A percentile compares a stretch with the other conserved stretches of the same genome.
Evolutionary conservation across 208 protist genomes (phyloP).

Genomic region (Wallacemonas sp.): DNA sequence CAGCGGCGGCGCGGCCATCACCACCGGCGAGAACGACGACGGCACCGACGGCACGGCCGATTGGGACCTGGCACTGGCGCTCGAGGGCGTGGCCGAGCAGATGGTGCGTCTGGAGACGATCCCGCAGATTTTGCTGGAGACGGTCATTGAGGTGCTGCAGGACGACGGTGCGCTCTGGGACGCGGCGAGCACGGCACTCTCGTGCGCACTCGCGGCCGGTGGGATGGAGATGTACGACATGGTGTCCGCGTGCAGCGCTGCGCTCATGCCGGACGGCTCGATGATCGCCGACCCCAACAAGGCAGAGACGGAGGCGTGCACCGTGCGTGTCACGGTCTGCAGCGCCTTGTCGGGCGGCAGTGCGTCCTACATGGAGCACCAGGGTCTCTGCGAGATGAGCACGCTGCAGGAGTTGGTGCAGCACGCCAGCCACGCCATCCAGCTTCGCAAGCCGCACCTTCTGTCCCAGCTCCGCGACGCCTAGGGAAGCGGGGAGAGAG

Average conservation of each 20-base stretch:
- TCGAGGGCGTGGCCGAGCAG: constrained; percentile 84
- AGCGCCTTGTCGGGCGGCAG: constrained; percentile 45
- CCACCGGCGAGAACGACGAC: constrained; percentile 22
- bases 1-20: constrained; percentile 26
- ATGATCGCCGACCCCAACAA: constrained; percentile 57
- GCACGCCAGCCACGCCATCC: constrained; percentile 43
- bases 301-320: constrained; percentile 43
- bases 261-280: constrained; percentile 51
- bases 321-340: constrained; percentile 51
- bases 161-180: constrained; percentile 80
- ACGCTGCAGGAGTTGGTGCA: constrained; percentile 58
- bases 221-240: constrained; percentile 74
- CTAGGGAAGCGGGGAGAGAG: not conserved
- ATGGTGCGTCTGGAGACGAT: constrained; percentile 72
- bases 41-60: constrained; percentile 25
- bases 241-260: constrained; percentile 71
- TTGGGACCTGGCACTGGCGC: constrained; percentile 62
- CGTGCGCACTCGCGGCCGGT: constrained; percentile 60
- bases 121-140: constrained; percentile 78
- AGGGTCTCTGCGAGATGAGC: constrained; percentile 57
- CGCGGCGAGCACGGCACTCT: constrained; percentile 63
- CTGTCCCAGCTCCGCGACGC: constrained; percentile 44
- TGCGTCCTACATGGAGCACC: constrained; percentile 60
- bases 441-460: constrained; percentile 45
- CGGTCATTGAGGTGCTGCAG: constrained; percentile 68